Evolutionary conservation across 345 rosid species (phyloP).

Genomic region (Atalantia buxifolia): DNA sequence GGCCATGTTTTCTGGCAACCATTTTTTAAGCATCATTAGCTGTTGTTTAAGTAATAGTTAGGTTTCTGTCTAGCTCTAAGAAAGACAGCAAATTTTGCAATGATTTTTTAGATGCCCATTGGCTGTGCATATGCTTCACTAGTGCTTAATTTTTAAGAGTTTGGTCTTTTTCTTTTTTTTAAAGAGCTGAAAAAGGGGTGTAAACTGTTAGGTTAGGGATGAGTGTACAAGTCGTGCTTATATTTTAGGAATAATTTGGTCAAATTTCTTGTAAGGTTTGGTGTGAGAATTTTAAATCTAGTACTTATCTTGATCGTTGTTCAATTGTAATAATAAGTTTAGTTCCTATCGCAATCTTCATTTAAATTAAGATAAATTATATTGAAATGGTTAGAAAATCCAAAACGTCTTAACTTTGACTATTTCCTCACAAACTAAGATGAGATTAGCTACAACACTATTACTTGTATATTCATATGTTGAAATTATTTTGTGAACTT

Average conservation of each 20-base stretch:
- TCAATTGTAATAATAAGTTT: neutral
- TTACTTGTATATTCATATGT: too few species aligned
- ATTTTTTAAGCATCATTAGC: constrained; percentile 22
- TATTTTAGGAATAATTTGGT: neutral
- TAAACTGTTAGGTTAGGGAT: neutral
- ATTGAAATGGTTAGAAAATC: neutral
- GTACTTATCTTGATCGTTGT: neutral
- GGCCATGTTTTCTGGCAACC: neutral
- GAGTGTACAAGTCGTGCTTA: neutral
- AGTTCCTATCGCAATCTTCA: neutral
- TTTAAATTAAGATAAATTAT: too few species aligned
- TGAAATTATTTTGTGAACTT: too few species aligned
- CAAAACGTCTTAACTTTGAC: neutral
- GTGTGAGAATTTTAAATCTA: neutral
- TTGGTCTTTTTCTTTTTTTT: neutral
- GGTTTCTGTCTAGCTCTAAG: constrained; percentile 18
- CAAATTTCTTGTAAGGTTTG: neutral
- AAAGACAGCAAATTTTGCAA: neutral
- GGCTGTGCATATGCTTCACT: neutral
- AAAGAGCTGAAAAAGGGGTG: neutral
- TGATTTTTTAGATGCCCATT: constrained; percentile 7
- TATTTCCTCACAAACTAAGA: too few species aligned
- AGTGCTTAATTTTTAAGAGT: neutral
- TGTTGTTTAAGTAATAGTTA: constrained; percentile 13
- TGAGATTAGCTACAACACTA: too few species aligned